Percentiles rank a stretch among this genome's conserved stretches.
Conservation (phyloP, 1,284 basidiomycete species). For the Leccinum fallax region DNA sequence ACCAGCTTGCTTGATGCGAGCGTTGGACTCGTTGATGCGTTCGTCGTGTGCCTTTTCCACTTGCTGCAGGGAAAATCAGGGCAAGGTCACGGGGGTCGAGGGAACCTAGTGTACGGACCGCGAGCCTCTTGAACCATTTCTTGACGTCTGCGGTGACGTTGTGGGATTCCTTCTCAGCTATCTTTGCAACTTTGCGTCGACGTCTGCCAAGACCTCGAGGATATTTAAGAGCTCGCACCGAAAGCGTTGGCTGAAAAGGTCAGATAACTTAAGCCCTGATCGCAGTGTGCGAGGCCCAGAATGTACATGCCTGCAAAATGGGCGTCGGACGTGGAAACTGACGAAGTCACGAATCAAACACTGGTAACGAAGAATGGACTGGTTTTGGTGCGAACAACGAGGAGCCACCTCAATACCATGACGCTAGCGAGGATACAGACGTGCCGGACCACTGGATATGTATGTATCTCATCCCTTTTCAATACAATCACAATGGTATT, state of each 20-base stretch:
- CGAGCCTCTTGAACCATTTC: slow-evolving; percentile 83
- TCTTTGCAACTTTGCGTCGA: slow-evolving; percentile 71
- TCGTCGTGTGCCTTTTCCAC: slow-evolving; percentile 79
- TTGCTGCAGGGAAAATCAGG: slow-evolving; percentile 50
- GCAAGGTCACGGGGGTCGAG: background rate
- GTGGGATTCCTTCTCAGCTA: slow-evolving; percentile 74
- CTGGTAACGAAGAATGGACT: slow-evolving; percentile 26
- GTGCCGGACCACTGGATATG: slow-evolving; percentile 19
- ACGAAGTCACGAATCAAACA: background rate
- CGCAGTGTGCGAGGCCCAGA: too few relatives aligned
- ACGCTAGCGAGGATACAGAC: background rate
- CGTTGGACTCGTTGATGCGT: slow-evolving; percentile 63
- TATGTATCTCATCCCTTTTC: slow-evolving; percentile 18
- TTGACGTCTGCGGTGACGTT: slow-evolving; percentile 64
- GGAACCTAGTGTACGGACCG: slow-evolving; percentile 44
- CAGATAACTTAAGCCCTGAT: too few relatives aligned
- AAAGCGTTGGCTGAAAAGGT: slow-evolving; percentile 60
- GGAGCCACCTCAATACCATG: slow-evolving; percentile 14
- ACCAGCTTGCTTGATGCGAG: slow-evolving; percentile 78
- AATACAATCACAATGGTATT: background rate
- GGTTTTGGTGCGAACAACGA: slow-evolving; percentile 21
- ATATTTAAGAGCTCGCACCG: slow-evolving; percentile 59
- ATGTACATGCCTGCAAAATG: slow-evolving; percentile 60
- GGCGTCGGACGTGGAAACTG: slow-evolving; percentile 11
- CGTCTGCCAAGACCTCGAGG: slow-evolving; percentile 68